Percentiles rank a stretch among this genome's conserved stretches.
phyloP scores from a whole-genome alignment of 2,329 filamentous ascomycete genomes.

The Pyrenophora seminiperda region DNA sequence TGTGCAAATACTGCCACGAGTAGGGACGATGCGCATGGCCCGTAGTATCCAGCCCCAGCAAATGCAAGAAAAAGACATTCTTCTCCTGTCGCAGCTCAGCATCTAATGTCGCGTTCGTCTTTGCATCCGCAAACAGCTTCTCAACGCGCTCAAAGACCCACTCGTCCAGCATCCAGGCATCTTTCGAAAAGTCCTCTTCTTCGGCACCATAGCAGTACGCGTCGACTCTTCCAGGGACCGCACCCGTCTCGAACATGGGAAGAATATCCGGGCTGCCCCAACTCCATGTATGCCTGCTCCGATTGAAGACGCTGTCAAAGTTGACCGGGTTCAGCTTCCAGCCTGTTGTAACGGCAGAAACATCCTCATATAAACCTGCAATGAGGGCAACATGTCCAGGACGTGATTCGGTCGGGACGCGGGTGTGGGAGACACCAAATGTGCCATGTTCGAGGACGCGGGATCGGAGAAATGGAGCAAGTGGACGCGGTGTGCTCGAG shows the following conservation, averaged over 20 bases:
- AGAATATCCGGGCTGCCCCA: constrained; percentile 98
- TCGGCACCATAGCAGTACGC: constrained; percentile 84
- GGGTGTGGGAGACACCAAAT: constrained; percentile 95
- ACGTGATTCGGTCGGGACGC: constrained; percentile 93
- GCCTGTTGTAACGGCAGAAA: constrained; percentile 93
- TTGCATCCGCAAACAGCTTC: constrained; percentile 79
- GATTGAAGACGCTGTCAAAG: constrained; percentile 98
- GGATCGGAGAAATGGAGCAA: constrained; percentile 90
- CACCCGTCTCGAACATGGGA: constrained; percentile 96
- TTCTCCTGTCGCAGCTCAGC: constrained; percentile 78
- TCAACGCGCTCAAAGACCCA: constrained; percentile 98
- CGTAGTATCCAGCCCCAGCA: constrained; percentile 88
- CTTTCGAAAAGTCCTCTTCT: constrained; percentile 84
- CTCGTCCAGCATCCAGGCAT: constrained; percentile 79
- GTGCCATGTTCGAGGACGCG: constrained; percentile 87
- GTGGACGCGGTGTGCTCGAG: constrained; percentile 73
- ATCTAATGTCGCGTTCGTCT: constrained; percentile 75
- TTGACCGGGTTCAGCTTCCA: constrained; percentile 99
- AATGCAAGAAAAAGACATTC: constrained; percentile 90
- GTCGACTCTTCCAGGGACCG: constrained; percentile 83
- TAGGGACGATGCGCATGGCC: constrained; percentile 89
- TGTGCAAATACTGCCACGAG: constrained; percentile 91
- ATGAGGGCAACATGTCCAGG: constrained; percentile 97
- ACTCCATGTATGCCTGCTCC: constrained; percentile 95
- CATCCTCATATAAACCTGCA: constrained; percentile 95